Base-by-base conservation (phyloP, 177 flowering plant species). In the Tripterygium wilfordii region DNA sequence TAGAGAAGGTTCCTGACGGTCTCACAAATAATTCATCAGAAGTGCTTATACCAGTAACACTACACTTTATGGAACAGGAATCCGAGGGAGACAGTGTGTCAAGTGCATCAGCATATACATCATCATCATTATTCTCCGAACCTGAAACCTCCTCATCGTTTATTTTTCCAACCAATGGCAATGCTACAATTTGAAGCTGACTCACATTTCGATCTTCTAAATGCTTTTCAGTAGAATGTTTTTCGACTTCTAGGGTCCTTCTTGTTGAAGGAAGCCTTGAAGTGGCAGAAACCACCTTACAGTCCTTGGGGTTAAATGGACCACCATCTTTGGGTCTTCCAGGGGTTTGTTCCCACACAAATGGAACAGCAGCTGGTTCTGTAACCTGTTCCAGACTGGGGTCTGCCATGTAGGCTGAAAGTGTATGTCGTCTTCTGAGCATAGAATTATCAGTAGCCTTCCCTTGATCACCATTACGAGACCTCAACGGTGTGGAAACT, bases 291-390 rank as follows among this genome's bases (percentile, higher is more conserved):
- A 54, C 45, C 42, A 48, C 57, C 15, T 65, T 49, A 18, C 19
- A 53, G 36, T 22, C 27, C 7, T 31, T 48, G 4, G 48, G 16
- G 31, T 33, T 56, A 8, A 42, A 43, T n/a, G 36, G 53, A 21
- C 28, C 19, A 15, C 31, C 58, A 32, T 60, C 44, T 56, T 81
- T 81, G 3, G 79, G 48, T 36, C 38, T 61, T 26, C 88, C 84
- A 9, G 83, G 83, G 35, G 50, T 69, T 36, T 71, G 72, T 58
- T 81, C 88, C 88, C 88, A 91, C 19, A 46, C 0, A 51, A 91
- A 91, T 33, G 98, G 88, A 26, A 81, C 82, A 1, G 80, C 65
- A 31, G 51, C 81, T 15, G 82, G 79, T 52, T 78, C 62, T 2
- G 72, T 66, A 5, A 69, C 71, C 42, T 75, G 72, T 0, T 58